A percentile compares a stretch with the other conserved stretches of the same genome.
Conservation (phyloP, 257 asterid species). For the Solanum dulcamara region DNA sequence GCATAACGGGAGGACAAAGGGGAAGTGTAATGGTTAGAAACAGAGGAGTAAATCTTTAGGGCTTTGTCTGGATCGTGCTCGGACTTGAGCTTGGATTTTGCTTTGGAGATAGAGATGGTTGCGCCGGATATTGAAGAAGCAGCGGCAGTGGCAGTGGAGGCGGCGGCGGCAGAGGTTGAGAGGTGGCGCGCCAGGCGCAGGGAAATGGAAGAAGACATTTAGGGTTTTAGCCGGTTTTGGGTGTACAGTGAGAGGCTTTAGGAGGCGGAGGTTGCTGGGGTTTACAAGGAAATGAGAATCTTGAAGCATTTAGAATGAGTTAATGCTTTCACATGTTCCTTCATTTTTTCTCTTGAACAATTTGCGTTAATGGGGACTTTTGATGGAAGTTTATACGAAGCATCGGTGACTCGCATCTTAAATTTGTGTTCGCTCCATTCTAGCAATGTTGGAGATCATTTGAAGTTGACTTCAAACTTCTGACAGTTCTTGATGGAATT, state of each 20-base stretch:
- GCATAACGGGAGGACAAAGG: slow-evolving; percentile 47
- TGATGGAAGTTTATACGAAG: too few species aligned
- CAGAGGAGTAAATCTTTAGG: slow-evolving; percentile 48
- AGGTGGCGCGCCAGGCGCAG: slow-evolving; percentile 57
- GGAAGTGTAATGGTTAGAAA: slow-evolving; percentile 32
- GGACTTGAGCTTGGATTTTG: slow-evolving; percentile 35
- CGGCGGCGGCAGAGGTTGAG: slow-evolving; percentile 31
- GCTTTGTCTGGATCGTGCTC: slow-evolving; percentile 63
- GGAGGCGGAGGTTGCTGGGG: background rate
- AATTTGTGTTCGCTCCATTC: too few species aligned
- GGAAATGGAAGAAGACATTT: slow-evolving; percentile 20
- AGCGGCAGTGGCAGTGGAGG: background rate
- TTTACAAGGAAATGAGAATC: background rate
- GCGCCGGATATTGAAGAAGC: slow-evolving; percentile 1
- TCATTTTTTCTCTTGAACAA: too few species aligned
- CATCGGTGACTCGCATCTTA: too few species aligned
- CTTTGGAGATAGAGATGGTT: slow-evolving; percentile 32
- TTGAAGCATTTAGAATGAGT: background rate
- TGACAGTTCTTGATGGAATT: too few species aligned
- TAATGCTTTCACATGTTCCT: too few species aligned
- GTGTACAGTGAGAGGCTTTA: background rate
- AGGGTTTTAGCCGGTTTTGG: slow-evolving; percentile 7
- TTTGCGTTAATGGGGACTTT: too few species aligned
- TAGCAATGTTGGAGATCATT: too few species aligned
- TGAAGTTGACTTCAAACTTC: too few species aligned